Base-by-base conservation (phyloP, 2,329 filamentous ascomycete species). In the Mycosphaerella arachidis region DNA sequence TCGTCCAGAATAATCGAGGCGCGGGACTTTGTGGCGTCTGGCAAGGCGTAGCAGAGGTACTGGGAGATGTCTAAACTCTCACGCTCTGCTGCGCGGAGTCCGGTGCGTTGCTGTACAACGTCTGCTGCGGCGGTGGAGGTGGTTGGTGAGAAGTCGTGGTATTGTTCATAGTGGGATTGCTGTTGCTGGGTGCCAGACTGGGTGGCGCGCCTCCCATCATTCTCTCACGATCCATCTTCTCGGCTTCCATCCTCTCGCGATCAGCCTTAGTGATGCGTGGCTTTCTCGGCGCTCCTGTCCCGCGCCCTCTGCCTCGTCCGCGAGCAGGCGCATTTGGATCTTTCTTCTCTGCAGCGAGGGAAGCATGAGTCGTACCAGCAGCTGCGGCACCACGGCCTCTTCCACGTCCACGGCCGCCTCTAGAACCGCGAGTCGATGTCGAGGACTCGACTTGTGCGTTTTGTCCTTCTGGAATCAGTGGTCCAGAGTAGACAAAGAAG, bases 401-500 rank as follows among this genome's bases (percentile, higher is more conserved):
- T 6, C 70, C 70, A 18, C 68, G 57, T 6, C 68, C 66, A 16
- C 69, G 58, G 12, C 65, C 63, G 16, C 66, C 58, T 33, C 65
- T 31, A 35, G 50, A 52, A 16, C 64, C 62, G 10, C 59, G 60
- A n/a, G 64, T 58, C 13, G 63, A 56, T 16, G 66, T 59, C 3
- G 62, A 70, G 1, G 67, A 66, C 52, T 73, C 71, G 43, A 73
- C 64, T 24, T 69, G 66, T n/a, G 69, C 68, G 27, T 63, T 93
- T 76, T 96, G 89, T 24, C 88, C 90, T 75, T 96, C 92, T 5
- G 89, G 89, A 24, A 97, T 84, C 51, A 99, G 79, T 8, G 93
- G 93, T 3, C 94, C 94, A 62, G 91, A 95, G 76, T 97, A 99
- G 1, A 99, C 94, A 73, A 97, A 99, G 79, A 97, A 99, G 1